Conservation (phyloP, 1,284 basidiomycete genomes). For the Mycena citricolor region DNA sequence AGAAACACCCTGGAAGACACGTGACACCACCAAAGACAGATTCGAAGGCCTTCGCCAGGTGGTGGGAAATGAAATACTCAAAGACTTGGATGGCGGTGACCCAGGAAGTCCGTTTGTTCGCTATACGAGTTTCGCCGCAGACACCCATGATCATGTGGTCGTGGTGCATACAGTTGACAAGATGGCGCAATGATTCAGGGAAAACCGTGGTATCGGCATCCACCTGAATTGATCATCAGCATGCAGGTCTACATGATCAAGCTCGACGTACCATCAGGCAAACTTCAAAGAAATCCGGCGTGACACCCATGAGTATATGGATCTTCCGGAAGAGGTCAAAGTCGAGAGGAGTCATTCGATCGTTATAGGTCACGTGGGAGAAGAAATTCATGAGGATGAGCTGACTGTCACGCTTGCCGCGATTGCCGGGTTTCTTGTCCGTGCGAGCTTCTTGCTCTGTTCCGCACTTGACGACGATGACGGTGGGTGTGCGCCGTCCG, state of each 20-base stretch:
- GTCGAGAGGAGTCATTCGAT: slow-evolving; percentile 96
- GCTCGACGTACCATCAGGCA: slow-evolving; percentile 84
- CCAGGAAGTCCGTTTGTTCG: slow-evolving; percentile 98
- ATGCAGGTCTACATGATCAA: too few species aligned
- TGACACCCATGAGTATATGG: slow-evolving; percentile 97
- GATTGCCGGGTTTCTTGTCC: slow-evolving; percentile 95
- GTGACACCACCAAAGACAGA: slow-evolving; percentile 99
- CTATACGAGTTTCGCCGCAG: slow-evolving; percentile 97
- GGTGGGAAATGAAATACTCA: slow-evolving; percentile 99
- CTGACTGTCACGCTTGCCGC: slow-evolving; percentile 98
- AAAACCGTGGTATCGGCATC: slow-evolving; percentile 97
- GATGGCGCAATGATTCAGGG: slow-evolving; percentile 79
- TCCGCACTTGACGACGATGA: slow-evolving; percentile 97
- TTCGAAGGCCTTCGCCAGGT: slow-evolving; percentile 97
- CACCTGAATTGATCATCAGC: slow-evolving; percentile 57
- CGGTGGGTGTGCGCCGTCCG: slow-evolving; percentile 90
- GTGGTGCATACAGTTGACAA: slow-evolving; percentile 98
- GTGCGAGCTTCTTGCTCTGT: slow-evolving; percentile 76
- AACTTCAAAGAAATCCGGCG: slow-evolving; percentile 98
- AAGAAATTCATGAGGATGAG: slow-evolving; percentile 99
- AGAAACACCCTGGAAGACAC: slow-evolving; percentile 98
- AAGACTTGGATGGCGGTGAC: slow-evolving; percentile 98
- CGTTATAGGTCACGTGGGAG: slow-evolving; percentile 97
- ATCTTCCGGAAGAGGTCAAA: slow-evolving; percentile 98
- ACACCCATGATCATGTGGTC: slow-evolving; percentile 99